Evolutionary conservation across 2,329 filamentous ascomycete genomes (phyloP).

Genomic region (Clarireedia sp.): DNA sequence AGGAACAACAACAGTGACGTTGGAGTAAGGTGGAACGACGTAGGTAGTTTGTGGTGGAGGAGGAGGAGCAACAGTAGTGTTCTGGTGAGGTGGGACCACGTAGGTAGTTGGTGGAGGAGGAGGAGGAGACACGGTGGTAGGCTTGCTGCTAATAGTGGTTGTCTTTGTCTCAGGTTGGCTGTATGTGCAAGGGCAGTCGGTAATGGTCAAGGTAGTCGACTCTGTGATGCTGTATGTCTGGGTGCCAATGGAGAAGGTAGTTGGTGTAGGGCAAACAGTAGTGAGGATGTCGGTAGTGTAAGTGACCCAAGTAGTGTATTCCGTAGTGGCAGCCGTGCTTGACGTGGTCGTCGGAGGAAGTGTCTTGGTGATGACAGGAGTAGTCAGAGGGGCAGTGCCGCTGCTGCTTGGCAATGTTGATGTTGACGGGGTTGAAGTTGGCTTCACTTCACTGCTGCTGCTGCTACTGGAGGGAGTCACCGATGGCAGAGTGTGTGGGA

Average conservation of each 20-base stretch:
- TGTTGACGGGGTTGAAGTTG: neutral
- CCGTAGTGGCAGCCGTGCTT: neutral
- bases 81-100: constrained; percentile 2
- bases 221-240: constrained; percentile 52
- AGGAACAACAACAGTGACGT: constrained; percentile 2
- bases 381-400: neutral
- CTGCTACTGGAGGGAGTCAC: no score
- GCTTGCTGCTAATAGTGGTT: constrained; percentile 1
- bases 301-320: constrained; percentile 8
- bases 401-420: neutral
- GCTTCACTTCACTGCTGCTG: neutral
- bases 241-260: constrained; percentile 35
- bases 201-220: constrained; percentile 41
- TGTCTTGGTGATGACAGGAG: neutral
- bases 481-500: neutral
- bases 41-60: neutral
- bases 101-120: constrained; percentile 8
- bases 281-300: constrained; percentile 9
- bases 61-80: neutral
- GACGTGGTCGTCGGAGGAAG: neutral
- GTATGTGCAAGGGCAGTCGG: constrained; percentile 37
- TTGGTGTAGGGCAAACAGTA: constrained; percentile 19
- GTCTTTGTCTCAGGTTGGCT: constrained; percentile 8
- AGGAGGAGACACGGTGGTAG: neutral
- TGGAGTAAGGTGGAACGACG: neutral